Percentiles rank a stretch among this genome's conserved stretches.
Evolutionary conservation across 1,284 basidiomycete genomes (phyloP).

Genomic region (Vanrija humicola): DNA sequence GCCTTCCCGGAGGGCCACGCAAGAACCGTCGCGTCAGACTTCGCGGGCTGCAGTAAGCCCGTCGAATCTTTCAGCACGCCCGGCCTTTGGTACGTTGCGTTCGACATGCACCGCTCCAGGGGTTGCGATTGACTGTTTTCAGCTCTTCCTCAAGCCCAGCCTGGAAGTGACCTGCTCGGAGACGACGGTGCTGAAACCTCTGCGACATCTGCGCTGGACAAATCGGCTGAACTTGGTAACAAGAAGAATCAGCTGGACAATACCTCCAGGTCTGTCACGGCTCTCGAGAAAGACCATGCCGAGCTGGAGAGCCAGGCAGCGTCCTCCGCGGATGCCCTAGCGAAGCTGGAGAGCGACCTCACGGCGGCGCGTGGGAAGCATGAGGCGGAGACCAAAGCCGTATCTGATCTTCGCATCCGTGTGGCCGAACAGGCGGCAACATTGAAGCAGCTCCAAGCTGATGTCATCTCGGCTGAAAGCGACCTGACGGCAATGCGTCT

Average conservation of each 20-base stretch:
- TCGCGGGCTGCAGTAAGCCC: background rate
- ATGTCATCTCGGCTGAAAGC: constrained; percentile 86
- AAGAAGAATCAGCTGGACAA: constrained; percentile 75
- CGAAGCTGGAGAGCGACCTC: constrained; percentile 48
- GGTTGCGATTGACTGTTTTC: background rate
- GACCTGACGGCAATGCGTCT: constrained; percentile 83
- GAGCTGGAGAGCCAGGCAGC: constrained; percentile 50
- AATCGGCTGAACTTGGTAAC: constrained; percentile 71
- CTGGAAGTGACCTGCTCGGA: constrained; percentile 38
- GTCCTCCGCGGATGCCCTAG: constrained; percentile 60
- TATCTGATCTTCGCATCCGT: constrained; percentile 70
- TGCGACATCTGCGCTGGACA: constrained; percentile 42
- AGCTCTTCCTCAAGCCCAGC: background rate
- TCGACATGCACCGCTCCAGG: background rate
- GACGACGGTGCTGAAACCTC: constrained; percentile 31
- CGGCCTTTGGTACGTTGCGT: constrained; percentile 8
- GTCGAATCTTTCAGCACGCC: background rate
- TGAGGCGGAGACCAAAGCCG: constrained; percentile 74
- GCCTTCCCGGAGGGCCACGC: constrained; percentile 12
- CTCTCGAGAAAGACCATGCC: constrained; percentile 37
- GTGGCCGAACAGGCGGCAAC: constrained; percentile 67
- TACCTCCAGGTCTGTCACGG: constrained; percentile 56
- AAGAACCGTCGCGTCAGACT: background rate
- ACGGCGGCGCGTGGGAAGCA: constrained; percentile 60
- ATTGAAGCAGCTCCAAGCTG: constrained; percentile 70